Conservation (phyloP, 2,329 filamentous ascomycete species). For the Colletotrichum sansevieriae region DNA sequence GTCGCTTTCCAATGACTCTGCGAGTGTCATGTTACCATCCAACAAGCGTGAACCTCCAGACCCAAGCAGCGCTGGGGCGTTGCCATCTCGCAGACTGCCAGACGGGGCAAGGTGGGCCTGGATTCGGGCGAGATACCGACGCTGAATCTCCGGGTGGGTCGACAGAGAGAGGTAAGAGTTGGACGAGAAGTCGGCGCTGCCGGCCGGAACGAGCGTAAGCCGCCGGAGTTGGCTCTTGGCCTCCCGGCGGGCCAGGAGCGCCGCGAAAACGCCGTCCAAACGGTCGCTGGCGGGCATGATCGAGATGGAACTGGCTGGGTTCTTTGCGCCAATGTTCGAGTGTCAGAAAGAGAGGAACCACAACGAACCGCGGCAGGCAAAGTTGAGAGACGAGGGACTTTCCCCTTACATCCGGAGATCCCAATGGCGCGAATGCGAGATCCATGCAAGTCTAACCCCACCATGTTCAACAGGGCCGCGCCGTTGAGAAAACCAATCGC, state of each 20-base stretch:
- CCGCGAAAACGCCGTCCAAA: slow-evolving; percentile 30
- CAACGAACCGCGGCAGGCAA: slow-evolving; percentile 18
- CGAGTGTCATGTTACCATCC: slow-evolving; percentile 62
- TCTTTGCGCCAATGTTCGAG: not conserved
- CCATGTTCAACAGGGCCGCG: slow-evolving; percentile 6
- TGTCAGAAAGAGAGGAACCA: slow-evolving; percentile 1
- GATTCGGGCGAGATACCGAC: slow-evolving; percentile 69
- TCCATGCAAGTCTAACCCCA: slow-evolving; percentile 29
- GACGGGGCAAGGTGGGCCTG: slow-evolving; percentile 37
- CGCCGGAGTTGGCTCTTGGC: slow-evolving; percentile 56
- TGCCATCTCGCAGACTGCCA: not conserved
- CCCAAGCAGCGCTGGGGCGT: slow-evolving; percentile 58
- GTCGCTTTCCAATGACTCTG: slow-evolving; percentile 59
- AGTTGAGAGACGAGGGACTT: slow-evolving; percentile 18
- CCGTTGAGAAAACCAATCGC: slow-evolving; percentile 23
- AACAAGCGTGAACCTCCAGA: slow-evolving; percentile 67
- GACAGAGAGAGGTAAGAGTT: slow-evolving; percentile 86
- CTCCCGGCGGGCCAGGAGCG: slow-evolving; percentile 40
- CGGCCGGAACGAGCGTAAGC: slow-evolving; percentile 71
- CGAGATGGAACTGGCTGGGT: not conserved
- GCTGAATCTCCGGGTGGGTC: slow-evolving; percentile 61
- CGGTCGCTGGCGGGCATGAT: slow-evolving; percentile 36
- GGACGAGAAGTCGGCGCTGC: slow-evolving; percentile 82
- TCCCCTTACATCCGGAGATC: slow-evolving; percentile 11
- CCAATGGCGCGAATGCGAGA: slow-evolving; percentile 23